These are phyloP conservation scores for Aureobasidium sp. DNA, from an alignment of 2,329 filamentous ascomycete genomes.

Conservation along the genomic window DNA sequence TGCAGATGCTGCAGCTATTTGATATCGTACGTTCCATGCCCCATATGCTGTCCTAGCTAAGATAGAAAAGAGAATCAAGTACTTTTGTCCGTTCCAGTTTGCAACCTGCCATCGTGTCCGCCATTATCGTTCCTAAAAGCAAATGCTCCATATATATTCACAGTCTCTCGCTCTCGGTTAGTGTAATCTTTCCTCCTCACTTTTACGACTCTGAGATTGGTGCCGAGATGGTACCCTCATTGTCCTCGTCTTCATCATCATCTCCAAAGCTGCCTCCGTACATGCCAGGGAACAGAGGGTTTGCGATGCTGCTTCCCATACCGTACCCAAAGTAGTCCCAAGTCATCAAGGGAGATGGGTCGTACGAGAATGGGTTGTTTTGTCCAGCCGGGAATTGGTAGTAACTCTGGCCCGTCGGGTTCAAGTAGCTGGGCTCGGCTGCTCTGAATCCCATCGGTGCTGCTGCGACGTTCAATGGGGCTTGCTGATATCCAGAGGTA, in stretches of 20 bases:
- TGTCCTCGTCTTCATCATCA: conserved; percentile 25
- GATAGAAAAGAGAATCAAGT: conserved; percentile 8
- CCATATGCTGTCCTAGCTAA: conserved; percentile 1
- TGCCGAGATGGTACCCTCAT: conserved; percentile 25
- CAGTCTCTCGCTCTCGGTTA: not conserved
- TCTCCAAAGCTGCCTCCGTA: conserved; percentile 17
- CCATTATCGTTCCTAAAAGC: conserved; percentile 10
- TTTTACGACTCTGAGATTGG: conserved; percentile 17
- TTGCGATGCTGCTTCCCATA: conserved; percentile 16
- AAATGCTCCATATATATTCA: conserved; percentile 5
- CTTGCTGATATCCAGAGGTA: conserved; percentile 18
- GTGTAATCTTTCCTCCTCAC: not conserved
- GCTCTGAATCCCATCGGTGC: conserved; percentile 17
- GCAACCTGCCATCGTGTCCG: not conserved
- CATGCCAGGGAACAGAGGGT: conserved; percentile 25
- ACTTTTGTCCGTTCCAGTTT: conserved; percentile 1
- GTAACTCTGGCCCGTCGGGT: conserved; percentile 6
- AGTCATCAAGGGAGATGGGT: conserved; percentile 6
- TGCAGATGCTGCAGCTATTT: not conserved
- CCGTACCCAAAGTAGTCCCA: conserved; percentile 20
- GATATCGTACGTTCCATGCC: conserved; percentile 1
- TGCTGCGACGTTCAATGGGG: conserved; percentile 16
- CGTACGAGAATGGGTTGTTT: conserved; percentile 10
- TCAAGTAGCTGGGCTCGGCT: conserved; percentile 11
- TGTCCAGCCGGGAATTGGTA: conserved; percentile 7